phyloP scores from a whole-genome alignment of 345 rosid species.

The Iberis pinnata region DNA sequence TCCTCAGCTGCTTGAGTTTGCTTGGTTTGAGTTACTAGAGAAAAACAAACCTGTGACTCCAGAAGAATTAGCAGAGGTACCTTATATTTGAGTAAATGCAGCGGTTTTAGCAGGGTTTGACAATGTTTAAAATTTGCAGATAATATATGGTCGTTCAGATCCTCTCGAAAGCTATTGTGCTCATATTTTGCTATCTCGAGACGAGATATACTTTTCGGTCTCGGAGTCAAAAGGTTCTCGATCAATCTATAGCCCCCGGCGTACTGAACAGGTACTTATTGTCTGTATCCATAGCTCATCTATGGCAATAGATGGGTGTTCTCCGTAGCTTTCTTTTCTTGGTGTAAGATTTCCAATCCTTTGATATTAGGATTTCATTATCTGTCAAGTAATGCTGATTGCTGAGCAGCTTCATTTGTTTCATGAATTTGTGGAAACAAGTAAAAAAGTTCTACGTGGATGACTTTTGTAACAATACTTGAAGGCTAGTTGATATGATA shows the following conservation, averaged over 20 bases:
- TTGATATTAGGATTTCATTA: not conserved
- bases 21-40: constrained; percentile 94
- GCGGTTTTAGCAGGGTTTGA: constrained; percentile 22
- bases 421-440: not conserved
- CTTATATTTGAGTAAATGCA: constrained; percentile 7
- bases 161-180: constrained; percentile 90
- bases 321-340: not conserved
- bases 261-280: constrained; percentile 53
- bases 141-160: constrained; percentile 71
- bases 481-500: constrained; percentile 20
- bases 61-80: constrained; percentile 92
- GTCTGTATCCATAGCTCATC: not conserved
- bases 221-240: constrained; percentile 62
- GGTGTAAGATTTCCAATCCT: constrained; percentile 1
- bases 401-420: constrained; percentile 3
- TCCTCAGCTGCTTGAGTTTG: constrained; percentile 75
- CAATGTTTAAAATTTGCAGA: constrained; percentile 48
- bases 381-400: not conserved
- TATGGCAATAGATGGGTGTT: constrained; percentile 2
- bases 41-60: constrained; percentile 70
- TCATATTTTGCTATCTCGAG: constrained; percentile 80
- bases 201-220: constrained; percentile 69
- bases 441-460: not conserved
- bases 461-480: constrained; percentile 8
- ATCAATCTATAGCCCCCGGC: constrained; percentile 65